Evolutionary conservation across 2,329 filamentous ascomycete species (phyloP).

Genomic region (Cadophora malorum): DNA sequence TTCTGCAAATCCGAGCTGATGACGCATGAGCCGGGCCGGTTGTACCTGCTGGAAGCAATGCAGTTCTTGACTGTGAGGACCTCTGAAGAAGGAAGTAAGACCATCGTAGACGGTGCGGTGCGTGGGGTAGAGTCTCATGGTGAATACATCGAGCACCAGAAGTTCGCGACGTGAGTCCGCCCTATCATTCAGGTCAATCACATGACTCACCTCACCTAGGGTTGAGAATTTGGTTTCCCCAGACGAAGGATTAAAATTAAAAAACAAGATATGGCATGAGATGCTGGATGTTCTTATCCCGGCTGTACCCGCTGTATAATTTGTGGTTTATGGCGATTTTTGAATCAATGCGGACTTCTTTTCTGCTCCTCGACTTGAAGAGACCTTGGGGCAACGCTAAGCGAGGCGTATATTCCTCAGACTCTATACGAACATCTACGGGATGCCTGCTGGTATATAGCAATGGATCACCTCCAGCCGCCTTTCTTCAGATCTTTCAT

Average conservation of each 20-base stretch:
- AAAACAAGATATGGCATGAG: conserved; percentile 17
- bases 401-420: no score
- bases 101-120: conserved; percentile 36
- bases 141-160: conserved; percentile 35
- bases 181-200: neutral
- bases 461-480: no score
- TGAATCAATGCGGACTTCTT: neutral
- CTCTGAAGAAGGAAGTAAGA: conserved; percentile 37
- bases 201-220: neutral
- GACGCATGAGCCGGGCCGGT: conserved; percentile 17
- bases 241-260: neutral
- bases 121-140: conserved; percentile 37
- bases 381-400: no score
- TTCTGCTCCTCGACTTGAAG: neutral
- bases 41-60: conserved; percentile 19
- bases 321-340: neutral
- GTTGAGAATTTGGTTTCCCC: conserved; percentile 12
- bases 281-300: neutral
- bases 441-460: no score
- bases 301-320: neutral
- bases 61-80: conserved; percentile 31
- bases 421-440: no score
- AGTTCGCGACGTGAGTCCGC: conserved; percentile 11
- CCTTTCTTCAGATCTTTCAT: neutral
- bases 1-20: conserved; percentile 42